phyloP scores from a whole-genome alignment of 306 rosid genomes.

The Cicer bijugum region DNA sequence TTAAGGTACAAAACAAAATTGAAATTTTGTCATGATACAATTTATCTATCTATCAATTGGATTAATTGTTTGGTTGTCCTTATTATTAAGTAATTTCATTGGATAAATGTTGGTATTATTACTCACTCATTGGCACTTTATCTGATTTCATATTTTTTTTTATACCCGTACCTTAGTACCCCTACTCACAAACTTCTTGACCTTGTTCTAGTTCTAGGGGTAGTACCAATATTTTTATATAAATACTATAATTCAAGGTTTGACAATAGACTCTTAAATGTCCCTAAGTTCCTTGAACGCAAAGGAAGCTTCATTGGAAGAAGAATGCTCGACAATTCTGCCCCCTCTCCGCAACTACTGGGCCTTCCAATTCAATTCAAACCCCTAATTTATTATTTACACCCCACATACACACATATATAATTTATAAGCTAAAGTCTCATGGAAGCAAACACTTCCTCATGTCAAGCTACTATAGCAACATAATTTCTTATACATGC shows the following conservation, averaged over 20 bases:
- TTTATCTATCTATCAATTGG: neutral
- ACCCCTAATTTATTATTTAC: conserved; percentile 29
- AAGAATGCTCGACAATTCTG: conserved; percentile 76
- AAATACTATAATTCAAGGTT: conserved; percentile 51
- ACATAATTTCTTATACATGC: conserved; percentile 54
- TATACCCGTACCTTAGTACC: conserved; percentile 29
- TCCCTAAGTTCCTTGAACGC: conserved; percentile 77
- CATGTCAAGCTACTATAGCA: conserved; percentile 62
- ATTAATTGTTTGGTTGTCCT: conserved; percentile 14
- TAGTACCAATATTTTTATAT: conserved; percentile 29
- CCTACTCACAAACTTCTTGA: conserved; percentile 14
- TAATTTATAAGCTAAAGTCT: conserved; percentile 48
- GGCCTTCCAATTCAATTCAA: conserved; percentile 48
- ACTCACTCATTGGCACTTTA: neutral
- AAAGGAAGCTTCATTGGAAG: conserved; percentile 85
- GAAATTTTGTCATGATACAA: conserved; percentile 4
- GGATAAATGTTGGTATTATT: conserved; percentile 21
- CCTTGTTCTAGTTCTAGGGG: conserved; percentile 25
- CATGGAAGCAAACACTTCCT: conserved; percentile 66
- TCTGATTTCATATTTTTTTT: conserved; percentile 23
- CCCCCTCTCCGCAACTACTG: conserved; percentile 65
- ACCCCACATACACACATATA: conserved; percentile 16
- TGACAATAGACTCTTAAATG: conserved; percentile 65
- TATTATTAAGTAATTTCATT: conserved; percentile 1
- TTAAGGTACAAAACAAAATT: conserved; percentile 23